A percentile compares a stretch with the other conserved stretches of the same genome.
These are phyloP conservation scores for Sphaerosporella brunnea DNA, from an alignment of 495 filamentous ascomycete species.

Conservation along the genomic window DNA sequence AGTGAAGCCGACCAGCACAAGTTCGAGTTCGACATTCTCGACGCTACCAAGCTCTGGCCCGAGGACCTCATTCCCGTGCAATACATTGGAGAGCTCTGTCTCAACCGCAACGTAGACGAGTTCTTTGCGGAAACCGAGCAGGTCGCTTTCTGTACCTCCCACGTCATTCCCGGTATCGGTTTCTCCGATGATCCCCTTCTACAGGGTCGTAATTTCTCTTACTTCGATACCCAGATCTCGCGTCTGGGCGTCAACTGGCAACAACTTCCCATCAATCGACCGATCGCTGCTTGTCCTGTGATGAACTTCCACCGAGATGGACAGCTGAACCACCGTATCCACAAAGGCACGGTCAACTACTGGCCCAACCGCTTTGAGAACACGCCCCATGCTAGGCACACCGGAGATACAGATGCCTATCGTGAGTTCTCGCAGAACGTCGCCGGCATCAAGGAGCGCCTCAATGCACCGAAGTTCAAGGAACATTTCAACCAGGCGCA, in stretches of 20 bases:
- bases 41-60: conserved; percentile 86
- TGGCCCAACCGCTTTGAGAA: conserved; percentile 67
- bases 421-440: conserved; percentile 48
- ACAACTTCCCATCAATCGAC: conserved; percentile 57
- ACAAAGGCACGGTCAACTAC: conserved; percentile 63
- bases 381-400: conserved; percentile 39
- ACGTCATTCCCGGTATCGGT: conserved; percentile 73
- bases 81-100: conserved; percentile 63
- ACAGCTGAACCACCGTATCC: conserved; percentile 41
- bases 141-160: conserved; percentile 69
- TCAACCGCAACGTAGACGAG: conserved; percentile 72
- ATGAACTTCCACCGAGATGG: conserved; percentile 70
- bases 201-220: conserved; percentile 72
- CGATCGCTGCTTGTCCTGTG: conserved; percentile 58
- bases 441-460: conserved; percentile 51
- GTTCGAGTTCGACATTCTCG: conserved; percentile 80
- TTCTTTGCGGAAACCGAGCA: conserved; percentile 77
- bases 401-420: conserved; percentile 44
- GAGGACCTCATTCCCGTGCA: conserved; percentile 64
- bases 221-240: conserved; percentile 63
- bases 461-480: conserved; percentile 57
- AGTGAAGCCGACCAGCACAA: conserved; percentile 54
- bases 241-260: conserved; percentile 74
- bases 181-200: conserved; percentile 74
- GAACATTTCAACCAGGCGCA: conserved; percentile 53